Evolutionary conservation across 208 protist genomes (phyloP).

Genomic region (Vickermania ingenoplastis): DNA sequence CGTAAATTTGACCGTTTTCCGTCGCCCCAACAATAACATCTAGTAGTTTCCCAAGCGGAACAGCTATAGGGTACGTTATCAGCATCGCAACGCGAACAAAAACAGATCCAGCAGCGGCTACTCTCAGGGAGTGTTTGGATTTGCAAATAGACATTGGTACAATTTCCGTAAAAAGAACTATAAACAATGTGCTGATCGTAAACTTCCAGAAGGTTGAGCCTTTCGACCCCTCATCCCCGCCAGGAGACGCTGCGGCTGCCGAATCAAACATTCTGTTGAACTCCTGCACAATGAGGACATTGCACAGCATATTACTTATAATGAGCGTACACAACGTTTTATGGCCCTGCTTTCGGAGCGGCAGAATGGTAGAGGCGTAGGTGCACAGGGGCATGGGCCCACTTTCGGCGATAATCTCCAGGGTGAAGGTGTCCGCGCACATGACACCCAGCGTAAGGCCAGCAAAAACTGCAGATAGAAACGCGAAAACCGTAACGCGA

Average conservation of each 20-base stretch:
- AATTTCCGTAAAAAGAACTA: slow-evolving; percentile 80
- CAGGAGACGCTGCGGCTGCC: slow-evolving; percentile 13
- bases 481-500: slow-evolving; percentile 40
- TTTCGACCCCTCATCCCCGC: slow-evolving; percentile 8
- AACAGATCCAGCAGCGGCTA: slow-evolving; percentile 62
- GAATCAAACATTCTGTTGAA: slow-evolving; percentile 39
- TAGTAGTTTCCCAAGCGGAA: slow-evolving; percentile 67
- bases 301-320: slow-evolving; percentile 82
- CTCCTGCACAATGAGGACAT: slow-evolving; percentile 81
- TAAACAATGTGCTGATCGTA: slow-evolving; percentile 61
- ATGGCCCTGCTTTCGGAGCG: slow-evolving; percentile 69
- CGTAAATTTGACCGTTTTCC: slow-evolving; percentile 75
- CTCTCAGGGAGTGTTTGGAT: slow-evolving; percentile 73
- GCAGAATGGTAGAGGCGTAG: slow-evolving; percentile 66
- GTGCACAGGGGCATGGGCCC: slow-evolving; percentile 64
- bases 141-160: slow-evolving; percentile 86
- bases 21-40: slow-evolving; percentile 60
- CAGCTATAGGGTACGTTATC: slow-evolving; percentile 66
- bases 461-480: slow-evolving; percentile 80
- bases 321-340: slow-evolving; percentile 82
- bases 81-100: slow-evolving; percentile 76
- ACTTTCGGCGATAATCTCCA: slow-evolving; percentile 83
- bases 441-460: slow-evolving; percentile 87
- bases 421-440: slow-evolving; percentile 77
- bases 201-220: slow-evolving; percentile 42